Percentiles rank a stretch among this genome's conserved stretches.
Conservation (phyloP, 176 grass and related monocot genomes). For the sorghum (Sorghum bicolor) region Sorghum_bicolor_NCBIv3 NC_012872.2:17196501-17197000, state of each 20-base stretch:
- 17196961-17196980: no score
- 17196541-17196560: no score
- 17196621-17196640: not conserved
- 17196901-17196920: no score
- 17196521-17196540: no score
- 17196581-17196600: no score
- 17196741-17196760: constrained; percentile 17
- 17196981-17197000: no score
- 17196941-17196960: no score
- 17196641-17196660: not conserved
- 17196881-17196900: not conserved
- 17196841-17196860: not conserved
- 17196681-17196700: constrained; percentile 21
- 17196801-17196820: constrained; percentile 5
- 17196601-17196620: not conserved
- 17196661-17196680: not conserved
- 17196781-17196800: not conserved
- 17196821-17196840: constrained; percentile 23
- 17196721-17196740: constrained; percentile 16
- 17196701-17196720: not conserved
- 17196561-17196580: no score
- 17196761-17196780: constrained; percentile 19
- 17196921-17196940: no score
- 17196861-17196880: not conserved
- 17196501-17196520: no score